Evolutionary conservation across 306 rosid species (phyloP), one percentile per base, ranked within the genome.

Genomic region (Rosa persica): DNA sequence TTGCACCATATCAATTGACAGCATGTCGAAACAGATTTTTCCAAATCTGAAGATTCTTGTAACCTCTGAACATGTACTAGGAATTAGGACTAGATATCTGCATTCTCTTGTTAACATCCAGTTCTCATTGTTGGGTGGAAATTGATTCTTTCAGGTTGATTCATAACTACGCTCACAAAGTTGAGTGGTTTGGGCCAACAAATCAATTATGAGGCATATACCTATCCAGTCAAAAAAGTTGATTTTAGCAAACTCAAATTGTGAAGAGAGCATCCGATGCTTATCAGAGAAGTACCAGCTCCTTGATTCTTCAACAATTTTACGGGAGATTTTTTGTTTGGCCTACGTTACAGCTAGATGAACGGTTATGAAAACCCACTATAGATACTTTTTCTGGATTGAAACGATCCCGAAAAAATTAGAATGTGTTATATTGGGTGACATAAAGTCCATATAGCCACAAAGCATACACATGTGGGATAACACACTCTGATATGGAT

Each of bases 171-270:
- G 47, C 75, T 91, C 75, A 95, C 98, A 66, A 95, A 95, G 81
- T 61, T 92, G 83, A 84, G 98, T 80, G 81, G 84, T 83, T 80
- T 95, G 81, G 98, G 98, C 70, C 97, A 92, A 71, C 82, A 86
- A 48, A 92, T 95, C 86, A 95, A 95, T 72, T 95, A 87, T 7
- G 98, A 95, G 86, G 98, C 97, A 27, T 94, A 90, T 64, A 79
- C 93, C 20, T 94, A 92, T 84, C 82, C 98, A 16, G 82, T 46
- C 20, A 27, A 47, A 68, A 94, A 82, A 81, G 84, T 94, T 30
- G 92, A 94, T 76, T 34, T 94, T 34, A 87, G 87, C 83, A 92
- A 89, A 87, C 97, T 94, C 86, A 94, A 90, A 82, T 76, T 94
- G 68, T 92, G 89, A 89, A 81, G 43, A 54, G 22, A 7, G 57